A percentile compares a stretch with the other conserved stretches of the same genome.
phyloP scores from a whole-genome alignment of 2,329 filamentous ascomycete species.

The Curvularia sp. region DNA sequence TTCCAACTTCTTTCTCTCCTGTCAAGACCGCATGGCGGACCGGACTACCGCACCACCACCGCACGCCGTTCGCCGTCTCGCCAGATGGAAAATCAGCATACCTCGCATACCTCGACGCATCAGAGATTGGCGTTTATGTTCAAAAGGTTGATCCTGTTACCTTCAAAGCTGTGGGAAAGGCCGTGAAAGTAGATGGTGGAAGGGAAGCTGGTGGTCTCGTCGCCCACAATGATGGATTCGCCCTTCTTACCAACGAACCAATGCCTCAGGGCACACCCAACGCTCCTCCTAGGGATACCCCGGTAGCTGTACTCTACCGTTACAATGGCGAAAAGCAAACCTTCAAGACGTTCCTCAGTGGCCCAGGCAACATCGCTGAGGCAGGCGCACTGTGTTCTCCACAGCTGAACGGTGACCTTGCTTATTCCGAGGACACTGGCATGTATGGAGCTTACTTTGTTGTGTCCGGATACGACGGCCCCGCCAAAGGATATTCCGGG shows the following conservation, averaged over 20 bases:
- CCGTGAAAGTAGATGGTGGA: conserved; percentile 60
- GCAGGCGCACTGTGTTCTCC: conserved; percentile 60
- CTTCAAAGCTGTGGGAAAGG: conserved; percentile 61
- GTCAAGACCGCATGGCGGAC: conserved; percentile 69
- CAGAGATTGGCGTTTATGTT: conserved; percentile 63
- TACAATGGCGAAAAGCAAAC: conserved; percentile 62
- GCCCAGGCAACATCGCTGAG: conserved; percentile 59
- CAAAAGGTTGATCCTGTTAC: conserved; percentile 63
- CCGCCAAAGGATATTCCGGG: conserved; percentile 64
- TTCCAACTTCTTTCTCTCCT: conserved; percentile 63
- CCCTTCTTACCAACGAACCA: conserved; percentile 66
- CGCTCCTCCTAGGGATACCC: conserved; percentile 57
- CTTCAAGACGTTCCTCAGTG: conserved; percentile 67
- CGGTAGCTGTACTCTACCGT: conserved; percentile 66
- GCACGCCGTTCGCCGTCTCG: conserved; percentile 66
- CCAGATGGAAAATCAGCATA: conserved; percentile 66
- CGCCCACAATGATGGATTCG: conserved; percentile 68
- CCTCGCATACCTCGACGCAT: conserved; percentile 66
- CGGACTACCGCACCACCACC: conserved; percentile 65
- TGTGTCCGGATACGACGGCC: conserved; percentile 64
- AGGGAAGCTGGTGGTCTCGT: conserved; percentile 67
- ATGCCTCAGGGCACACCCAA: conserved; percentile 59
- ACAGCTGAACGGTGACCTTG: conserved; percentile 68
- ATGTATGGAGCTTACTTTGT: conserved; percentile 69
- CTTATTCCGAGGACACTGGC: conserved; percentile 62